Evolutionary conservation across 2,329 filamentous ascomycete genomes (phyloP), one percentile per base, ranked within the genome.

Genomic region (Scytalidium sp.): DNA sequence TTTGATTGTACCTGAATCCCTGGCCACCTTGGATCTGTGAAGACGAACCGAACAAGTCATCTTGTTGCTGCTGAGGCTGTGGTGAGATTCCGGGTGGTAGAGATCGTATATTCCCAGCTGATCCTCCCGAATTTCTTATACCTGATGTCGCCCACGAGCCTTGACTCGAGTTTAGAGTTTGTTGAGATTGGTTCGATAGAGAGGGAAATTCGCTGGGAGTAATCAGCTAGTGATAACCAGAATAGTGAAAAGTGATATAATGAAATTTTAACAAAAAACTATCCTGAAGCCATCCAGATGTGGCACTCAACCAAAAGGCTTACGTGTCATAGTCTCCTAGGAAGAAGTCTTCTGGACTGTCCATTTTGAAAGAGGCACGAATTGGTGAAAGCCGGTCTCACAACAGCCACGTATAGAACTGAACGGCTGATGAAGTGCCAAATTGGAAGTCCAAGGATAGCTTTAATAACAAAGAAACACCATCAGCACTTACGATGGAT

Each of bases 161-260:
- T 43, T 65, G 64, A 32, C 60, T 64, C 47, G 61, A 45, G n/a
- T 43, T 54, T 25, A 43, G 43, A 23, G 47, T 19, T 49, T 53
- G 63, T 51, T 67, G 65, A 43, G 64, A 79, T 41, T 79, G 71
- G 55, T 81, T 83, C 46, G 81, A 84, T 57, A 87, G 67, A 19
- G 82, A 84, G 8, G 83, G 83, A 48, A 87, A 87, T 62, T 87
- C 83, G 53, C 83, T 87, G 53, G 44, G 6, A 36, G 41, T 47
- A 27, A 17, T n/a, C 23, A 15, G 17, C n/a, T 15, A 40, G 41
- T n/a, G 21, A 7, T 25, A 17, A 25, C 36, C 8, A 29, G 19
- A 25, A 25, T 7, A 13, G 19, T 9, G 20, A 29, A 19, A 13
- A 19, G 17, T 19, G 13, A 19, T 13, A 21, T 4, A 5, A 27